These are phyloP conservation scores for Cajanus cajan DNA, from an alignment of 306 rosid genomes.

Conservation along the genomic window DNA sequence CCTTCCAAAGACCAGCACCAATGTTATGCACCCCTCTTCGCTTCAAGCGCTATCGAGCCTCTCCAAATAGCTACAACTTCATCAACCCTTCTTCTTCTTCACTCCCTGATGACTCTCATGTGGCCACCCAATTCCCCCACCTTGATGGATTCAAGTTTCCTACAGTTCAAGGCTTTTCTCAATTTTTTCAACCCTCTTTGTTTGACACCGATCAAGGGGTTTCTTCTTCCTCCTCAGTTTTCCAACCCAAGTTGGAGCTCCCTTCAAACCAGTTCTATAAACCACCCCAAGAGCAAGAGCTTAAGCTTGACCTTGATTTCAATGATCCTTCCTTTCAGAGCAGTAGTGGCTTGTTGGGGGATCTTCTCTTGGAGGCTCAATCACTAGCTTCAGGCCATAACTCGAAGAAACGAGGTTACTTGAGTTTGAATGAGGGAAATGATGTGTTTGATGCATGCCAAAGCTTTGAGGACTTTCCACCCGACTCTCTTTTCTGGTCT, in stretches of 20 bases:
- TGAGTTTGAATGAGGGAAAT: constrained; percentile 47
- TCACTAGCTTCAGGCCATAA: constrained; percentile 38
- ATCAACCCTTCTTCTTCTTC: neutral
- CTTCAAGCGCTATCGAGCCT: constrained; percentile 47
- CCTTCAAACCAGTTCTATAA: constrained; percentile 65
- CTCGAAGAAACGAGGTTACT: constrained; percentile 35
- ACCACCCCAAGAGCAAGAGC: constrained; percentile 31
- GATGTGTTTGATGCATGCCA: constrained; percentile 41
- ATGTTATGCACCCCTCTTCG: constrained; percentile 43
- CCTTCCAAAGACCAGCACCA: constrained; percentile 66
- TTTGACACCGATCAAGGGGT: constrained; percentile 35
- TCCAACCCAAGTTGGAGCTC: constrained; percentile 52
- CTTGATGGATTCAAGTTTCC: constrained; percentile 54
- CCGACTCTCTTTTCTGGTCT: constrained; percentile 45
- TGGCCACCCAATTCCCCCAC: constrained; percentile 20
- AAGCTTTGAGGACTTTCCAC: constrained; percentile 36
- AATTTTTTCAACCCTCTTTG: constrained; percentile 38
- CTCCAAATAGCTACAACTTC: neutral
- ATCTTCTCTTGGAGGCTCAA: constrained; percentile 59
- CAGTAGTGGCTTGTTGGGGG: constrained; percentile 47
- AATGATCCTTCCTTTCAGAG: constrained; percentile 28
- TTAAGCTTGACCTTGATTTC: constrained; percentile 31
- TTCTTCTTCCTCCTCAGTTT: constrained; percentile 20
- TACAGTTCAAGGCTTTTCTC: constrained; percentile 38
- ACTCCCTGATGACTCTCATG: neutral